Evolutionary conservation across 2,329 filamentous ascomycete genomes (phyloP).

Genomic region (Anisogramma anomala): DNA sequence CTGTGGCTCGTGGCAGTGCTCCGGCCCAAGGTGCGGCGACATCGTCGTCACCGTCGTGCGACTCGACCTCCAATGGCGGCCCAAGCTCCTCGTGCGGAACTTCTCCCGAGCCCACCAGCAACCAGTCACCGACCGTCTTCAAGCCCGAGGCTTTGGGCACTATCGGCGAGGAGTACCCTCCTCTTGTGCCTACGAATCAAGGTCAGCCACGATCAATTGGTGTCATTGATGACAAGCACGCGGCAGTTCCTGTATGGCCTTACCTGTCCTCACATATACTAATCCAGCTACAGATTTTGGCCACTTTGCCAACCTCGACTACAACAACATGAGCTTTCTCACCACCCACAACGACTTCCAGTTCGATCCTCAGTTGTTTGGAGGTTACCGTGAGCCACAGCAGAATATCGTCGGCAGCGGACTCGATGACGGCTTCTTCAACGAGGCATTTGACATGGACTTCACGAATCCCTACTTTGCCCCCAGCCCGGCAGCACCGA

Average conservation of each 20-base stretch:
- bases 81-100: slow-evolving; percentile 60
- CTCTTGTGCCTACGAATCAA: slow-evolving; percentile 34
- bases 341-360: slow-evolving; percentile 68
- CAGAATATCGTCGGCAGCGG: slow-evolving; percentile 62
- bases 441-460: slow-evolving; percentile 71
- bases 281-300: slow-evolving; percentile 24
- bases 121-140: slow-evolving; percentile 56
- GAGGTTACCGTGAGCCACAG: slow-evolving; percentile 83
- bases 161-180: slow-evolving; percentile 54
- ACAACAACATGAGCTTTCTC: slow-evolving; percentile 59
- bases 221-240: background rate
- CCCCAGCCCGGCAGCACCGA: slow-evolving; percentile 35
- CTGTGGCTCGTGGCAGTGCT: slow-evolving; percentile 37
- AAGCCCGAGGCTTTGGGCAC: slow-evolving; percentile 54
- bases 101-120: slow-evolving; percentile 58
- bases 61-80: slow-evolving; percentile 47
- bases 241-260: background rate
- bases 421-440: slow-evolving; percentile 59
- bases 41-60: slow-evolving; percentile 53
- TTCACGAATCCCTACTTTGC: slow-evolving; percentile 74
- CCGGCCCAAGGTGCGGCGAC: slow-evolving; percentile 41
- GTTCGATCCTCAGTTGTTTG: slow-evolving; percentile 87
- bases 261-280: slow-evolving; percentile 3
- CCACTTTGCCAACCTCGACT: slow-evolving; percentile 32
- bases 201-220: background rate